A percentile compares a stretch with the other conserved stretches of the same genome.
Conservation (phyloP, 148 eudicot genomes). For the Camellia lanceoleosa region DNA sequence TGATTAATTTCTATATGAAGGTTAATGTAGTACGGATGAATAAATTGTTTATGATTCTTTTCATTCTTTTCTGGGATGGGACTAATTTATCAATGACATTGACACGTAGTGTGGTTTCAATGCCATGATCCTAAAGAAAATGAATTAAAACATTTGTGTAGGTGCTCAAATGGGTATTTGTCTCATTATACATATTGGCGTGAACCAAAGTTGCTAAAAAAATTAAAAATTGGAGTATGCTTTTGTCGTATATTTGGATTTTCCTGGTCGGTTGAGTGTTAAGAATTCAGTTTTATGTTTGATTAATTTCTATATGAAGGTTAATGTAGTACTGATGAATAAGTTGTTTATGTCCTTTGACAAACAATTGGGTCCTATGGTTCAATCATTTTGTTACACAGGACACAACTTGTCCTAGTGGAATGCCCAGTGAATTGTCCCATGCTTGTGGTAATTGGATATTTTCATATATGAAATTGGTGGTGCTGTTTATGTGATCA, state of each 20-base stretch:
- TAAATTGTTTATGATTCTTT: neutral
- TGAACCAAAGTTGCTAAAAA: too few relatives aligned
- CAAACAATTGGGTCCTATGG: neutral
- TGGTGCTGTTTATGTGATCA: conserved; percentile 1
- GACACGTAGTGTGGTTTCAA: neutral
- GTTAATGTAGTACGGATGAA: neutral
- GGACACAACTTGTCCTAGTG: neutral
- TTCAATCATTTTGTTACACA: neutral
- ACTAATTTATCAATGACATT: neutral
- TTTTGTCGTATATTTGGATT: too few relatives aligned
- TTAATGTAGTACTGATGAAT: neutral
- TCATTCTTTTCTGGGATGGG: neutral
- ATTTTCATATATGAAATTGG: neutral
- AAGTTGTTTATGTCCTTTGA: neutral
- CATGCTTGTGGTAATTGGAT: neutral
- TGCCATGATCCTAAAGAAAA: neutral
- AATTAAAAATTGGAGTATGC: too few relatives aligned
- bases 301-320: neutral
- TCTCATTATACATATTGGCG: neutral
- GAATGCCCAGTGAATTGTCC: neutral
- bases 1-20: neutral
- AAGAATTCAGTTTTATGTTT: neutral
- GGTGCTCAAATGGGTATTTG: neutral
- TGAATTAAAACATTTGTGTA: neutral
- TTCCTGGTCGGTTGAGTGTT: too few relatives aligned